Conservation (phyloP, 371 early-diverging fungal genomes). For the Mycotypha africana region DNA sequence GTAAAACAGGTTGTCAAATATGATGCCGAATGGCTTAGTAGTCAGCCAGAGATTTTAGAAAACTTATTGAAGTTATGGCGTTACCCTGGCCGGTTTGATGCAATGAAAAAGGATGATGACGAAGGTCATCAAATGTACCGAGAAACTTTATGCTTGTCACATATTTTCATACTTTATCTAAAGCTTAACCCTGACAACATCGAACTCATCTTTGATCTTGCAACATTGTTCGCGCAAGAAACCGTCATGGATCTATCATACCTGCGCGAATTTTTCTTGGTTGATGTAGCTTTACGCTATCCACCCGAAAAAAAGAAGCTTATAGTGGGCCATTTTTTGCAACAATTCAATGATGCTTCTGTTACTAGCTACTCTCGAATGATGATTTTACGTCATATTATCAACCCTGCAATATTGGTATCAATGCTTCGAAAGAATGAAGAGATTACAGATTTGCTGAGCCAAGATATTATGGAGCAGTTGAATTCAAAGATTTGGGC, state of each 20-base stretch:
- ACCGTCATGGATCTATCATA: conserved; percentile 59
- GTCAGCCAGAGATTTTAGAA: conserved; percentile 45
- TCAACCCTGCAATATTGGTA: conserved; percentile 75
- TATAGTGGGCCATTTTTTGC: conserved; percentile 67
- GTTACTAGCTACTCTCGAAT: conserved; percentile 55
- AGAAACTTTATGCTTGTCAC: conserved; percentile 45
- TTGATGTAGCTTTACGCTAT: conserved; percentile 59
- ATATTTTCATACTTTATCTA: conserved; percentile 57
- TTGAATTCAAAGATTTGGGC: conserved; percentile 72
- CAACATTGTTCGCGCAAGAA: conserved; percentile 64
- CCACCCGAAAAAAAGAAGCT: conserved; percentile 51
- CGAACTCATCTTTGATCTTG: conserved; percentile 70
- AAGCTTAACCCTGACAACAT: conserved; percentile 56
- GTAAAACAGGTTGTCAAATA: conserved; percentile 50
- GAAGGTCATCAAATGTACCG: conserved; percentile 42
- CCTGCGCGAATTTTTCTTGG: conserved; percentile 64
- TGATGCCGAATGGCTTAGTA: conserved; percentile 58
- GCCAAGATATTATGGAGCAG: conserved; percentile 59
- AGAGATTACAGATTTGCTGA: conserved; percentile 52
- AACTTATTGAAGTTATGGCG: conserved; percentile 58
- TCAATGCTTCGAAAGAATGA: conserved; percentile 46
- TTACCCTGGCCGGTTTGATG: conserved; percentile 39
- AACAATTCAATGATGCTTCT: conserved; percentile 44
- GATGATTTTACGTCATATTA: conserved; percentile 64
- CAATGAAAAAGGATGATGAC: conserved; percentile 50